Evolutionary conservation across 2,329 filamentous ascomycete genomes (phyloP).

Genomic region (Trichophyton mentagrophytes): DNA sequence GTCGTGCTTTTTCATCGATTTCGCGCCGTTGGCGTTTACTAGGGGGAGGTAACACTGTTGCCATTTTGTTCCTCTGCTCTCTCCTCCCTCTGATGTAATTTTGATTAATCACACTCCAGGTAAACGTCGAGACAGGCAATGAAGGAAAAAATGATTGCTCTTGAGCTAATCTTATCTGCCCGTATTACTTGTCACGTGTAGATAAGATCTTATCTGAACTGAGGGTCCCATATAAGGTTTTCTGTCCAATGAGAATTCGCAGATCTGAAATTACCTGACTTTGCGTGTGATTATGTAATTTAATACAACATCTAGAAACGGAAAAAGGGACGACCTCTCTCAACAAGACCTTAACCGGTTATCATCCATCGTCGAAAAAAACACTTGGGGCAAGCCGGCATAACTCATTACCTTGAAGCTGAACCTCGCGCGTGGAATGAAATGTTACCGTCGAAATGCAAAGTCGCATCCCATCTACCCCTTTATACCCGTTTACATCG

Average conservation of each 20-base stretch:
- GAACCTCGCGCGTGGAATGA: background rate
- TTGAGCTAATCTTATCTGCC: background rate
- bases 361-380: too few relatives aligned
- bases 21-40: conserved; percentile 78
- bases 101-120: background rate
- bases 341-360: background rate
- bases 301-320: background rate
- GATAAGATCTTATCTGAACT: too few relatives aligned
- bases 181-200: too few relatives aligned
- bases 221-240: too few relatives aligned
- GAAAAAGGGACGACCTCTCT: background rate
- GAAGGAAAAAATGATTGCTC: background rate
- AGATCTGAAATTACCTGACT: too few relatives aligned
- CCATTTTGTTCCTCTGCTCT: conserved; percentile 42
- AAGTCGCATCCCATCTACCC: background rate
- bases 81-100: background rate
- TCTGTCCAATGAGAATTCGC: too few relatives aligned
- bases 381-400: background rate
- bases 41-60: conserved; percentile 68
- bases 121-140: background rate
- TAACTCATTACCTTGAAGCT: background rate
- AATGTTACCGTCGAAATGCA: background rate
- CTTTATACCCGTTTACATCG: background rate
- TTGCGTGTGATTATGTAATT: background rate
- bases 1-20: conserved; percentile 54